Base-by-base conservation (phyloP, 1,284 basidiomycete genomes). In the Neolentinus lepideus region DNA sequence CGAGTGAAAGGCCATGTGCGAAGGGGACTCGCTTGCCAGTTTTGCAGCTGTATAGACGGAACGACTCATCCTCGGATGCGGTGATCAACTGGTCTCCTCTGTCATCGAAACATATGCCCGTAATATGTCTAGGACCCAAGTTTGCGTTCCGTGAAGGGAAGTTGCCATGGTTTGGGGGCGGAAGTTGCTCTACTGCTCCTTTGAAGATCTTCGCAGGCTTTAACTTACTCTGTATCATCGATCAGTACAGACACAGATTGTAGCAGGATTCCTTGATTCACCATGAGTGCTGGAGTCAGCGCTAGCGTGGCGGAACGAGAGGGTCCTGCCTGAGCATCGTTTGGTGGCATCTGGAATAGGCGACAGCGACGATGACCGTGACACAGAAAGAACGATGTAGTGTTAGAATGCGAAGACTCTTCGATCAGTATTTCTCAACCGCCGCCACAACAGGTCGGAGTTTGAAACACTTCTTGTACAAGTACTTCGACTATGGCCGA, bases 121-220 rank as follows among this genome's bases (percentile, higher is more conserved):
- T 97, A 53, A 97, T 90, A 65, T 91, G 88, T 59, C 81, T 73
- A 29, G 81, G 80, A 2, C 76, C 76, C 22, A 69, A 57, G 60
- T 71, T 74, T 56, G 72, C 64, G 53, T 76, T 68, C 54, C 75
- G 69, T 36, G 68, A 60, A 45, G 72, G 64, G 48, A 71, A 70
- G 36, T 69, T 67, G 27, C 75, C 74, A 48, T 81, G 74, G 22
- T 78, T 72, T 59, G 79, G 72, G 4, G 79, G 72, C 52, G 83
- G 74, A 29, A 70, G 68, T 19, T 78, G 73, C 59, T 92, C 90
- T 38, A 92, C 81, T 24, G 89, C 83, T 52, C 70, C 78, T 64
- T 89, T 89, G 76, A 94, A 94, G 56, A 97, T 90, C 72, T 90
- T 94, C 21, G 93, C 88, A 0, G 94, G 90, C 68, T 92, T 94